Evolutionary conservation across 129 eudicot genomes (phyloP), one percentile per base, ranked within the genome.

Genomic region (Ambrosia artemisiifolia): DNA sequence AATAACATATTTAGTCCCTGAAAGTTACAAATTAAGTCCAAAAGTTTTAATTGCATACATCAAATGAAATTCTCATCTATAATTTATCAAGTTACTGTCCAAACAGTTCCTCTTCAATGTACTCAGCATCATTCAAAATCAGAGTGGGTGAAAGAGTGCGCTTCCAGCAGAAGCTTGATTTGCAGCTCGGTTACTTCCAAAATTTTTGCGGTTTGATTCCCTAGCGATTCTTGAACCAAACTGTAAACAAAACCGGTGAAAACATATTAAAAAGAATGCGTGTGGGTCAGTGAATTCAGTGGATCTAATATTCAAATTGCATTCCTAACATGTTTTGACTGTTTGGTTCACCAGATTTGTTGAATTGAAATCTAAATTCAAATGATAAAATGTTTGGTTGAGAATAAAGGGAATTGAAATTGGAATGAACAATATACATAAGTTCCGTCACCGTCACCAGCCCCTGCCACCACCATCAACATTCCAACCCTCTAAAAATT

Each of bases 151-250:
- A 55, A 93, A 82, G 14, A 50, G 77, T 67, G 74, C 96, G 82
- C 99, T 94, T 78, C 99, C 99, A 13, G 97, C 99, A n/a, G 96
- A 88, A 55, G 97, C 97, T 82, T 84, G 92, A 75, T 94, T 94
- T 70, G 99, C 99, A 24, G 99, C 97, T 67, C 99, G 88, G 66
- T 94, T 94, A 73, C 99, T 94, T 75, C 99, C 99, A 63, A 90
- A 94, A 56, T 84, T 88, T 82, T 84, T 88, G 55, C 88, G 83
- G 53, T 94, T 94, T 49, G 99, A 94, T 86, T 90, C 97, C 81
- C 92, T 84, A 4, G 99, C 96, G 0, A 94, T 94, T 76, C 99
- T 86, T 7, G 99, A 85, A 40, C 99, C 99, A 73, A 94, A 94
- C 99, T 94, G 80, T 24, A 73, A 80, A 44, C 71, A 63, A 17